phyloP scores from a whole-genome alignment of 2,329 filamentous ascomycete genomes.

The Penicillium sp. region DNA sequence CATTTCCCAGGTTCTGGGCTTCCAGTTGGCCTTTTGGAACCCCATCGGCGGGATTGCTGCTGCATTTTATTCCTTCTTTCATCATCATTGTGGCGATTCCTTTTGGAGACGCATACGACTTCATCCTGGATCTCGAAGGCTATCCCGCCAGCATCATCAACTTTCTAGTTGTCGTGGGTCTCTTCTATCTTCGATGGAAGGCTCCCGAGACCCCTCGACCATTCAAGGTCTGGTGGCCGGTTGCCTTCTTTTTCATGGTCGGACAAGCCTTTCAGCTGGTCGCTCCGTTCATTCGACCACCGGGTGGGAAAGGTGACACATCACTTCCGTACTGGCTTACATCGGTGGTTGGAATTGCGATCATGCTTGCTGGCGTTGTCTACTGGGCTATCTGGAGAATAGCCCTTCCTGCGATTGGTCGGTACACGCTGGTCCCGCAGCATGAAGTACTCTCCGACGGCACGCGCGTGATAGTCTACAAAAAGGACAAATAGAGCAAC shows the following conservation, averaged over 20 bases:
- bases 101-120: conserved; percentile 45
- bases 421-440: conserved; percentile 17
- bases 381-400: conserved; percentile 42
- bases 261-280: conserved; percentile 62
- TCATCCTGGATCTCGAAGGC: conserved; percentile 33
- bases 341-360: conserved; percentile 48
- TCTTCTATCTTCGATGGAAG: conserved; percentile 42
- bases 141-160: conserved; percentile 35
- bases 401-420: conserved; percentile 15
- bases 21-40: conserved; percentile 64
- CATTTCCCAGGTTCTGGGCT: conserved; percentile 61
- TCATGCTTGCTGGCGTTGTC: conserved; percentile 45
- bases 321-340: conserved; percentile 51
- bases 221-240: conserved; percentile 37
- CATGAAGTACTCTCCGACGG: conserved; percentile 19
- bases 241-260: conserved; percentile 55
- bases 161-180: conserved; percentile 29
- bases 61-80: conserved; percentile 63
- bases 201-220: conserved; percentile 45
- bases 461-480: conserved; percentile 21
- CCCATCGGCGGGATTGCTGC: conserved; percentile 59
- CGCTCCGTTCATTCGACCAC: conserved; percentile 54
- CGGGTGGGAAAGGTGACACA: conserved; percentile 46
- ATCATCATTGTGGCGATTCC: conserved; percentile 66
- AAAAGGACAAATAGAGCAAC: conserved; percentile 6